Evolutionary conservation across 345 rosid genomes (phyloP), one percentile per base, ranked within the genome.

Genomic region (Crucihimalaya himalaica): DNA sequence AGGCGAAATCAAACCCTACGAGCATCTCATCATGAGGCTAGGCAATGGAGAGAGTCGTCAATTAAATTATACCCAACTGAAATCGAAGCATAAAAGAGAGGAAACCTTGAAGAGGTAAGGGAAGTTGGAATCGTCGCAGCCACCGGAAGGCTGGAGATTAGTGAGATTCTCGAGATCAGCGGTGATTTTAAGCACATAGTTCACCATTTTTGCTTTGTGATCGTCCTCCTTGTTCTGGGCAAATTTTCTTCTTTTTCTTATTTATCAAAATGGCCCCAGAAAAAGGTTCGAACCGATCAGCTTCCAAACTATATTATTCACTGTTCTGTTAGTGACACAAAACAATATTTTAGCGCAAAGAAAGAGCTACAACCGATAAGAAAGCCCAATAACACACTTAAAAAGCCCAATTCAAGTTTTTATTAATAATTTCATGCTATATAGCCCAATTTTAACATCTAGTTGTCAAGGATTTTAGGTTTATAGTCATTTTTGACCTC

Each of bases 131-230:
- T 89, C 97, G 59, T 93, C 92, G 77, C 92, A 88, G 79, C 97
- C 92, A 55, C 86, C 92, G 13, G 84, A 84, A 28, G 97, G 98
- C 72, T 90, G 88, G 65, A 93, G 91, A 54, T 79, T 74, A 14
- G 96, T 83, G 69, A 93, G 85, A 71, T 84, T 93, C 81, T 91
- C 91, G 47, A 93, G 88, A 34, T 91, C 92, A 60, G 92, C 94
- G 35, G 84, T 75, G 72, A 93, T 85, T 91, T 81, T 78, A 8
- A 91, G 91, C 87, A 84, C 37, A 83, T 60, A 82, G 75, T 91
- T 91, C 94, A 93, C 97, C 98, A 93, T 93, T 40, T 20, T 37
- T 0, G 19, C 31, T 59, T 35, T 32, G 3, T 57, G 27, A 37
- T 34, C 14, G 7, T 18, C 27, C 1, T n/a, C n/a, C 6, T 58